Evolutionary conservation across 2,329 filamentous ascomycete genomes (phyloP), one percentile per base, ranked within the genome.

Genomic region (Cladobotryum mycophilum): DNA sequence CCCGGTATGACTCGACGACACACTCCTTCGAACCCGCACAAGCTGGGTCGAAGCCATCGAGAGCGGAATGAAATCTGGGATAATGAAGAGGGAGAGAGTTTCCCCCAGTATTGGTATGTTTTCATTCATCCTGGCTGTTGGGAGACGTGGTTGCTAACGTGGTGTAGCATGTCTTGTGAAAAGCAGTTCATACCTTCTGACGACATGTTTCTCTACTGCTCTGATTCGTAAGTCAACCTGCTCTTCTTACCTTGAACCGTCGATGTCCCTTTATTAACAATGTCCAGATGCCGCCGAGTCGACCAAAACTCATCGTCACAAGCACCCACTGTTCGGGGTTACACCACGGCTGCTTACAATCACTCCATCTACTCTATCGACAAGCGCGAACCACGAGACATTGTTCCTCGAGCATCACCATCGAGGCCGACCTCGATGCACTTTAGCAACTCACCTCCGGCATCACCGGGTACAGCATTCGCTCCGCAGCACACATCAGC

Each of bases 51-150:
- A 58, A 75, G 69, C 53, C 70, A 74, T 11, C 73, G 73, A 49
- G 75, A 80, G 44, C 70, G 75, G 22, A 76, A 80, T 52, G 75
- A 78, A 35, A 72, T 71, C 63, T 79, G 71, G 63, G 75, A 79
- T 48, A 75, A 79, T 48, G 76, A 82, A 49, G 80, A 82, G 60
- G 71, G 79, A 49, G 81, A 84, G 61, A 81, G 76, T 65, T 84
- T 85, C 55, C 81, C 81, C 18, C 80, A 84, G 62, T 84, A 74
- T 61, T 85, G 81, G 81, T 85, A 75, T 52, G 79, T 76, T 51
- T 30, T 17, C 33, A 37, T 42, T 46, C 37, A 17, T n/a, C 36
- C 20, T 15, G 13, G 20, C 17, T 38, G 25, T 30, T 5, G 25
- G 25, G 6, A 30, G 25, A 7, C 25, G 4, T 2, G 25, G 9